These are phyloP conservation scores for Kodamaea laetipori DNA, from an alignment of 805 yeast genomes.

Conservation along the genomic window DNA sequence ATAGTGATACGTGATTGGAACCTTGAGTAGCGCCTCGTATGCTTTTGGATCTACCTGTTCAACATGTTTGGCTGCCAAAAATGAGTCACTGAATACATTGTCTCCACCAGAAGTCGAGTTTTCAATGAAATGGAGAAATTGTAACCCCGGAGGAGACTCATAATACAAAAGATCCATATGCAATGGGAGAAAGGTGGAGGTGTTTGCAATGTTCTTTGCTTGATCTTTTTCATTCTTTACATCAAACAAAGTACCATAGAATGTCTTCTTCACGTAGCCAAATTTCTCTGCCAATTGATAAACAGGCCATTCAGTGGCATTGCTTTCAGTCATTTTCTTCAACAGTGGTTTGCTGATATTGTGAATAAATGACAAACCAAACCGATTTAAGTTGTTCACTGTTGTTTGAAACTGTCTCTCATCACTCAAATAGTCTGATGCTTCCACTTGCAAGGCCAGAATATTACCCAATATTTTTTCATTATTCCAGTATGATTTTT, in stretches of 20 bases:
- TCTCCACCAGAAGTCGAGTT: slow-evolving; percentile 66
- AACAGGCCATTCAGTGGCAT: slow-evolving; percentile 46
- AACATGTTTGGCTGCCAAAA: slow-evolving; percentile 61
- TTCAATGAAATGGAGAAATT: slow-evolving; percentile 61
- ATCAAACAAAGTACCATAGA: slow-evolving; percentile 72
- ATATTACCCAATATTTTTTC: slow-evolving; percentile 26
- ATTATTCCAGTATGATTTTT: slow-evolving; percentile 43
- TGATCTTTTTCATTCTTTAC: slow-evolving; percentile 47
- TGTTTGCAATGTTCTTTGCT: slow-evolving; percentile 71
- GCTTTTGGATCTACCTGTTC: slow-evolving; percentile 59
- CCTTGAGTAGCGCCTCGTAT: slow-evolving; percentile 57
- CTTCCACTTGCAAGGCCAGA: slow-evolving; percentile 29
- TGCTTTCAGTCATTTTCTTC: slow-evolving; percentile 37
- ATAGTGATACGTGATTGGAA: slow-evolving; percentile 73
- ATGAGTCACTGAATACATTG: slow-evolving; percentile 69
- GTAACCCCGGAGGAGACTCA: slow-evolving; percentile 82
- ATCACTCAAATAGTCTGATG: slow-evolving; percentile 36
- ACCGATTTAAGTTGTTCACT: slow-evolving; percentile 49
- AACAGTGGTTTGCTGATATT: slow-evolving; percentile 48
- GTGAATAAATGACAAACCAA: slow-evolving; percentile 60
- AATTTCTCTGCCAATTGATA: slow-evolving; percentile 48
- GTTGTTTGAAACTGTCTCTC: slow-evolving; percentile 38
- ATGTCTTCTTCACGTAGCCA: slow-evolving; percentile 70
- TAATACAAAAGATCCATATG: slow-evolving; percentile 79
- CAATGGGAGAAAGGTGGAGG: slow-evolving; percentile 62